Evolutionary conservation across 768 basidiomycete species (phyloP).

Genomic region (Trametopsis cervina): DNA sequence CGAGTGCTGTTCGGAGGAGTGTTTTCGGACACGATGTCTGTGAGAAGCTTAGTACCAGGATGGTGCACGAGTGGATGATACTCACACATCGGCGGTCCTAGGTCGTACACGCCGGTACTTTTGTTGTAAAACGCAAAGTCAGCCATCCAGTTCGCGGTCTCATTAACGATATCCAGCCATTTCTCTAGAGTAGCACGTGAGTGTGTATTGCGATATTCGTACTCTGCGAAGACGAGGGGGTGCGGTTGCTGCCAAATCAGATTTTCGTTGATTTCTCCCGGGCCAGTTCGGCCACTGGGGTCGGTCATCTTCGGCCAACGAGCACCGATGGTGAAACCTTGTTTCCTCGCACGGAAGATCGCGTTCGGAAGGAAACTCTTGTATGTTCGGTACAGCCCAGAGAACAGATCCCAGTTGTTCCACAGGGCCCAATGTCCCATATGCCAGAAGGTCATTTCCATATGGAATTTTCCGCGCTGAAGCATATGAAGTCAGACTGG

Average conservation of each 20-base stretch:
- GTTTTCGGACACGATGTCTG: constrained; percentile 47
- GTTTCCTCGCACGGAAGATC: constrained; percentile 42
- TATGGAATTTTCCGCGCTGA: constrained; percentile 46
- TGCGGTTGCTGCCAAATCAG: constrained; percentile 60
- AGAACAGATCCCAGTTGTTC: constrained; percentile 53
- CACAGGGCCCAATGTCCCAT: constrained; percentile 52
- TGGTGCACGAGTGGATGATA: too few relatives aligned
- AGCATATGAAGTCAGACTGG: background rate
- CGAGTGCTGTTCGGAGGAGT: constrained; percentile 45
- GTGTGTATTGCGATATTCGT: constrained; percentile 41
- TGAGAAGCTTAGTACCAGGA: background rate
- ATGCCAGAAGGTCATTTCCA: constrained; percentile 62
- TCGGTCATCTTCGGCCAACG: constrained; percentile 63
- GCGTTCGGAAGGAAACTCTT: constrained; percentile 40
- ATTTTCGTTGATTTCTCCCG: constrained; percentile 55
- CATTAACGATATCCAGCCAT: constrained; percentile 44
- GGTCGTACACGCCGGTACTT: constrained; percentile 41
- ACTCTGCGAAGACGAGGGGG: constrained; percentile 50
- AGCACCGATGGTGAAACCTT: constrained; percentile 47
- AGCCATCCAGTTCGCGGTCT: constrained; percentile 57
- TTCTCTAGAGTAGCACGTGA: constrained; percentile 35
- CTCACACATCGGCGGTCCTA: constrained; percentile 51
- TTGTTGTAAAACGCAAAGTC: constrained; percentile 46
- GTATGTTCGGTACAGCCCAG: constrained; percentile 38
- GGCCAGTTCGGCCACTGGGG: constrained; percentile 48